Evolutionary conservation across 2,329 filamentous ascomycete genomes (phyloP), one percentile per base, ranked within the genome.

Genomic region (Fusarium sp.): DNA sequence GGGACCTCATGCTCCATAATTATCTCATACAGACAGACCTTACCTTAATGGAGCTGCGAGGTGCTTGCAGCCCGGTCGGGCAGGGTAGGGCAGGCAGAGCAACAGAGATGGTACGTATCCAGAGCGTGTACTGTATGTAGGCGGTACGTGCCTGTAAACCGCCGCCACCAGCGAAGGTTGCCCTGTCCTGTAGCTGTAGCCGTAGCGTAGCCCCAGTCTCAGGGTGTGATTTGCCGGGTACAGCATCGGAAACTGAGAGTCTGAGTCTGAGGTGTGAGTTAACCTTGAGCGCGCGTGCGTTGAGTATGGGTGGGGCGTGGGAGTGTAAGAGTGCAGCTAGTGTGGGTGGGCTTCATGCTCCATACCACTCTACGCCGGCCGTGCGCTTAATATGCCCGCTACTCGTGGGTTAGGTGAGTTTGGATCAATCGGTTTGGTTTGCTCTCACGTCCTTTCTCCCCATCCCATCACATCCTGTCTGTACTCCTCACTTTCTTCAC

Each of bases 381-480:
- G 61, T 64, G 61, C 48, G 24, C 29, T 63, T 64, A 64, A 64
- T 63, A 63, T 64, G 58, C 61, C 61, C 61, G 61, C 61, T 64
- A 52, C 58, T 79, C 77, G 76, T 82, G 81, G 81, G 81, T 82
- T 74, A 82, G 81, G 81, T 77, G 75, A 82, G 80, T 82, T 82
- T 78, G 38, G 38, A 45, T 74, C 69, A 71, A 70, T 61, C 72
- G 75, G 76, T 76, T 79, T 66, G 78, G 49, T 52, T 52, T 52
- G 49, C 49, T 52, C 76, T 79, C 76, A 81, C 77, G 78, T 80
- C 77, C 75, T 80, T 80, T 77, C 80, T 78, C 79, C 80, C 78
- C 78, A 76, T 76, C 74, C 49, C 49, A 52, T 52, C 49, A 52
- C 49, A 52, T 52, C 49, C 49, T 52, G 49, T 27, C 77, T 77